Base-by-base conservation (phyloP, 2,329 filamentous ascomycete genomes). In the Pseudocercospora fijiensis region DNA sequence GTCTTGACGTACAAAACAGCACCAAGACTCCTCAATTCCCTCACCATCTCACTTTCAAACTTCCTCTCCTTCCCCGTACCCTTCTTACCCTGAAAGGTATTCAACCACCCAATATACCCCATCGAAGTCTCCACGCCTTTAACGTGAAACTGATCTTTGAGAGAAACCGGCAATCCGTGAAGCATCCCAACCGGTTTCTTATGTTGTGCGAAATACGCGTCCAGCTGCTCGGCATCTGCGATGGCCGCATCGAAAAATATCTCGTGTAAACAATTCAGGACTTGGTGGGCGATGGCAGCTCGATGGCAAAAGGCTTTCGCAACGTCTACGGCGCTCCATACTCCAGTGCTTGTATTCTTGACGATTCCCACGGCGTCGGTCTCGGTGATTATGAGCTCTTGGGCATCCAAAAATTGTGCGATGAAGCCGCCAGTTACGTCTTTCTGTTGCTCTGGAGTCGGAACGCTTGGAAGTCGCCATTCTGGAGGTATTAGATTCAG, bases 61-160 rank as follows among this genome's bases (percentile, higher is more conserved):
- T 79, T 73, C 73, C 75, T 76, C 76, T 78, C 85, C 70, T 78
- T 83, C 30, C 78, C 81, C 63, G 77, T 83, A 2, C 78, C 80
- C 63, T 81, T 81, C 47, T 80, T 76, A 57, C 84, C 86, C 74
- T 88, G 76, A 67, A 87, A 84, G 0, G 83, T 84, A 6, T 82
- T 83, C n/a, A 88, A 83, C 82, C 86, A 87, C n/a, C 86, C 85
- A 24, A 88, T 79, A 70, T 88, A 89, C 11, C 86, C 86, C 80
- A 88, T 77, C 0, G 75, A 75, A 33, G 78, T 82, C 59, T 82
- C 80, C 28, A 80, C 78, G n/a, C 76, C 79, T 58, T 77, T 72
- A 63, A 82, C 77, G 60, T 82, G 79, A 69, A 82, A 82, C 60
- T 82, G 81, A 64, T 83, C 81, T 63, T 82, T 83, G 27, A 82